Base-by-base conservation (phyloP, 805 yeast genomes). In the Peterozyma xylosa region DNA sequence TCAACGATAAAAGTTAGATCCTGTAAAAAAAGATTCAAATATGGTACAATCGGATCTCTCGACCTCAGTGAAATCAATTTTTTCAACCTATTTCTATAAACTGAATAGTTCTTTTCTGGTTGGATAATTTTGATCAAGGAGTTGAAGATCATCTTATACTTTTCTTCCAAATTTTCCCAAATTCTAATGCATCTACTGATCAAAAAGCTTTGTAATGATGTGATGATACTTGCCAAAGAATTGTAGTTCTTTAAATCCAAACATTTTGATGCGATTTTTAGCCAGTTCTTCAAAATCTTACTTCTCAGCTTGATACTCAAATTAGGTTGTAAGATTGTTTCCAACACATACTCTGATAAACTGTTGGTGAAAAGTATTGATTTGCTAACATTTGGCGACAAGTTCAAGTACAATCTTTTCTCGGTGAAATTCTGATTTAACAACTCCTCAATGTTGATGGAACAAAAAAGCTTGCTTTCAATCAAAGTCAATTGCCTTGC, bases 1-100 rank as follows among this genome's bases (percentile, higher is more conserved):
- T 86, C 95, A 42, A 80, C 74, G n/a, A 84, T 78, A 63, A 85
- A 84, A 0, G 90, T 84, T 53, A 86, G 67, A 60, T 86, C 95
- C 60, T 83, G 93, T 38, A 86, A 64, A 58, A 82, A 85, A 43
- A 86, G 63, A 38, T 84, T 80, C 45, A 85, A 71, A 56, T 84
- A 86, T 14, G 95, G 95, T 33, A 86, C 90, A 16, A 78, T 73
- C 0, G 90, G 88, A 46, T 66, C 73, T 33, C 63, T 64, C 29
- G 57, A 42, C 35, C 73, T 76, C 39, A 74, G 68, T 15, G 70
- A 67, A 48, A 81, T 62, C 42, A 82, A 73, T 52, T 76, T 76
- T 43, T 72, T 70, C 42, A 86, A 56, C 53, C 82, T 82, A 36
- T 67, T 66, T 53, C 95, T 64, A 66, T 86, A 86, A 9, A 82